Conservation (phyloP, 2,329 filamentous ascomycete genomes). For the Phymatotrichopsis omnivora region DNA sequence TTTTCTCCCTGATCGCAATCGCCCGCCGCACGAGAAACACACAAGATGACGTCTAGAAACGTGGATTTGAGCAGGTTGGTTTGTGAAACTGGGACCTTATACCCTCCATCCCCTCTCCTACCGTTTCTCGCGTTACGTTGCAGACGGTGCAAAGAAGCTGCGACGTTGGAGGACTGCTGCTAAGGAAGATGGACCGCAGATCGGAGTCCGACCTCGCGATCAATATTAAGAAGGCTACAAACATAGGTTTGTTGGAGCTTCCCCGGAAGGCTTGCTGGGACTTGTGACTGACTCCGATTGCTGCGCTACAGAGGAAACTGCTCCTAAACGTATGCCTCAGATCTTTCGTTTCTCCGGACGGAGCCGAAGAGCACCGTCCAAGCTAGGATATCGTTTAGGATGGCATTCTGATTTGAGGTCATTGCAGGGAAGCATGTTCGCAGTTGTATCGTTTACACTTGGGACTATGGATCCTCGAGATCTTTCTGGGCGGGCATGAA, state of each 20-base stretch:
- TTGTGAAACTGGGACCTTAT: too few species aligned
- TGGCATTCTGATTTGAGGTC: neutral
- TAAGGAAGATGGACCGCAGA: slow-evolving; percentile 36
- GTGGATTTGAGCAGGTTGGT: slow-evolving; percentile 51
- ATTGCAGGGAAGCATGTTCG: slow-evolving; percentile 77
- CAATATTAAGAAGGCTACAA: slow-evolving; percentile 62
- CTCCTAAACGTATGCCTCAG: slow-evolving; percentile 52
- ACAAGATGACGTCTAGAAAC: slow-evolving; percentile 42
- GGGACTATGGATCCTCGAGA: slow-evolving; percentile 92
- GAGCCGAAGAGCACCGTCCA: too few species aligned
- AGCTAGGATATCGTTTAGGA: too few species aligned
- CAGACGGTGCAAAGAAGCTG: neutral
- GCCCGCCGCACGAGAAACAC: too few species aligned
- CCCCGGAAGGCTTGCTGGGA: neutral
- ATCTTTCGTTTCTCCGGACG: slow-evolving; percentile 2
- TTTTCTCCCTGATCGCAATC: too few species aligned
- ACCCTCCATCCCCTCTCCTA: too few species aligned
- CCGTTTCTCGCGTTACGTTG: slow-evolving; percentile 25
- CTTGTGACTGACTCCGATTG: slow-evolving; percentile 12
- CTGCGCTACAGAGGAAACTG: slow-evolving; percentile 49
- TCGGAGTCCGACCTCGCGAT: slow-evolving; percentile 59
- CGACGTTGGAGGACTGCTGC: neutral
- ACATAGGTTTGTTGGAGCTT: slow-evolving; percentile 37
- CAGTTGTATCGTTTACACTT: slow-evolving; percentile 95
- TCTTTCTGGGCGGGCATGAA: slow-evolving; percentile 99